Evolutionary conservation across 306 rosid genomes (phyloP), one percentile per base, ranked within the genome.

Genomic region (Cercis canadensis): DNA sequence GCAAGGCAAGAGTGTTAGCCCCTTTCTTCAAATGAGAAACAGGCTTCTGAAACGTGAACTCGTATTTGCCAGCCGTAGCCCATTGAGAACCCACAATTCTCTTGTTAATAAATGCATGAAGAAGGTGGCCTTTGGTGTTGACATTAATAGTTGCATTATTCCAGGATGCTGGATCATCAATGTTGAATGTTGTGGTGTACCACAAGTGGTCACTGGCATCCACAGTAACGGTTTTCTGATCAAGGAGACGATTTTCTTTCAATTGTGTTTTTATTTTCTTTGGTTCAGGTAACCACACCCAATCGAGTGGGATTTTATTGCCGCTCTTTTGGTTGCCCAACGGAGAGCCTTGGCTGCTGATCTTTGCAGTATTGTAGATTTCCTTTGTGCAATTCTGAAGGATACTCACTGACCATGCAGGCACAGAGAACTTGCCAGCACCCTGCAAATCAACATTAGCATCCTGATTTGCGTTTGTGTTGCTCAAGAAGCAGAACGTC

Each of bases 301-400:
- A 64, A 32, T 19, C 14, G 13, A 63, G 58, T 12, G 41, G 14
- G 12, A 29, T 24, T 24, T 32, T 2, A 4, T 17, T 1, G 34
- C 39, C 4, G 17, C 11, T 3, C 56, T 73, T 52, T 75, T 71
- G 2, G 0, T 49, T 32, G 1, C 40, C 64, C 8, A 50, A 6
- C 16, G 52, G 0, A 8, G 74, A 13, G 7, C 60, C 55, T 31
- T 45, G 67, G 15, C 19, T 14, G 1, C 50, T 49, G n/a, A 72
- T 33, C 76, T 50, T 72, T 41, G 69, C 76, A 40, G 78, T 72
- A 55, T 78, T 78, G 46, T 31, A 72, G 4, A 67, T 46, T 5
- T 67, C 73, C 0, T 49, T 74, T 19, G 60, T 62, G 76, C 80
- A 79, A 15, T 51, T 75, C 5, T 45, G 15, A 11, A 79, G 83